Percentiles rank a stretch among this genome's conserved stretches.
These are phyloP conservation scores for Alternaria viburni DNA, from an alignment of 2,329 filamentous ascomycete species.

Conservation along the genomic window DNA sequence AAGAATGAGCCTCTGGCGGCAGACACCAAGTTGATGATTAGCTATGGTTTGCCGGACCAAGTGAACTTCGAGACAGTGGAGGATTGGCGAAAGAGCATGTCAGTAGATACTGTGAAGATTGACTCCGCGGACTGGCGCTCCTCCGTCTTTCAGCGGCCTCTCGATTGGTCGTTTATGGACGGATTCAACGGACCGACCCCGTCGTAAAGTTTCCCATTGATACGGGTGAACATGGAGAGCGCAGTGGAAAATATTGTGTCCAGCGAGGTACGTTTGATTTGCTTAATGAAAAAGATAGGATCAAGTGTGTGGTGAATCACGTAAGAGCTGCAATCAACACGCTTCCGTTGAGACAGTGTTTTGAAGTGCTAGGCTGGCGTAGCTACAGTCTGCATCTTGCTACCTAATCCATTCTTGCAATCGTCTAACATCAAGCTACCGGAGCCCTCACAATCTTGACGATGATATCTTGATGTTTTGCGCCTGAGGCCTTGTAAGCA, in stretches of 20 bases:
- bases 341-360: no score
- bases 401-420: no score
- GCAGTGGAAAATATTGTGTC: background rate
- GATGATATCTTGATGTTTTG: background rate
- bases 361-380: no score
- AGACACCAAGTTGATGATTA: background rate
- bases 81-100: background rate
- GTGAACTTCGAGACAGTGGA: background rate
- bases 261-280: background rate
- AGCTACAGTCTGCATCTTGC: no score
- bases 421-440: no score
- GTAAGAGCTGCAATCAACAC: no score
- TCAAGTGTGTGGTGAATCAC: no score
- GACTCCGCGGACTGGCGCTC: background rate
- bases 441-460: background rate
- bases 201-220: background rate
- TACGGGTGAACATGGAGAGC: background rate
- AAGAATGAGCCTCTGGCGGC: background rate
- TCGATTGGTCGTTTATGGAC: background rate
- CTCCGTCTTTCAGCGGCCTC: background rate
- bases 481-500: background rate
- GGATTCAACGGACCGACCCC: background rate
- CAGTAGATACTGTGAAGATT: background rate
- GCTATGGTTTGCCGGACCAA: background rate
- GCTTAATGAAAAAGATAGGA: no score